These are phyloP conservation scores for Collybia mongolica DNA, from an alignment of 768 basidiomycete species.

Conservation along the genomic window DNA sequence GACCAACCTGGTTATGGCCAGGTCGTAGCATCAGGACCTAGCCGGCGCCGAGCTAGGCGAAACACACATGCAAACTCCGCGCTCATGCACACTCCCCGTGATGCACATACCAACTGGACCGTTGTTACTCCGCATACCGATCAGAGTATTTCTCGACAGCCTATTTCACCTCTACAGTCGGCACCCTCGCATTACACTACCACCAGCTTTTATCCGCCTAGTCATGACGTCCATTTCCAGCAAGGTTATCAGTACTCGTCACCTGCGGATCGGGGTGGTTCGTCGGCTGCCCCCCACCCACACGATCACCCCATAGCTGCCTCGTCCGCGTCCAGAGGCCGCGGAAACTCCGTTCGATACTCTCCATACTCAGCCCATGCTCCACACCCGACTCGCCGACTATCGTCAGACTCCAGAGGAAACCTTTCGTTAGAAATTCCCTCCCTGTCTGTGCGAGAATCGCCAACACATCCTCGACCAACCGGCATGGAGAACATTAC, in stretches of 20 bases:
- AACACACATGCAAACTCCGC: conserved; percentile 37
- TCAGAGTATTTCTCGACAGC: conserved; percentile 6
- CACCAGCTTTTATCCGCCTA: conserved; percentile 11
- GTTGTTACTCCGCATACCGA: conserved; percentile 36
- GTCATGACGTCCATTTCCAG: conserved; percentile 10
- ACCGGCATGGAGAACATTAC: conserved; percentile 29
- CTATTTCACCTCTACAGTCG: background rate
- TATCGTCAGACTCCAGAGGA: conserved; percentile 14
- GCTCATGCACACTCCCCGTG: conserved; percentile 14
- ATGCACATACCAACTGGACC: conserved; percentile 41
- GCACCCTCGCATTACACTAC: conserved; percentile 10
- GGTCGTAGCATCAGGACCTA: conserved; percentile 60
- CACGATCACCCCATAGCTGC: conserved; percentile 6
- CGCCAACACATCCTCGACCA: background rate
- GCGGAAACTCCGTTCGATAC: conserved; percentile 17
- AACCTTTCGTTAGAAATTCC: conserved; percentile 32
- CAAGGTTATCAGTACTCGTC: conserved; percentile 13
- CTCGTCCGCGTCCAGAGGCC: conserved; percentile 7
- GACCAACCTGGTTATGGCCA: conserved; percentile 88
- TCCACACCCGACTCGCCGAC: conserved; percentile 23
- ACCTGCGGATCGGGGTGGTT: conserved; percentile 1
- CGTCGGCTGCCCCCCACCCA: conserved; percentile 4
- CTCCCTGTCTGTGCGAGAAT: conserved; percentile 22
- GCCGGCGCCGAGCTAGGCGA: conserved; percentile 61
- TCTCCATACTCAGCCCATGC: conserved; percentile 24